Evolutionary conservation across 2,329 filamentous ascomycete species (phyloP).

Genomic region (Hypoxylon sp.): DNA sequence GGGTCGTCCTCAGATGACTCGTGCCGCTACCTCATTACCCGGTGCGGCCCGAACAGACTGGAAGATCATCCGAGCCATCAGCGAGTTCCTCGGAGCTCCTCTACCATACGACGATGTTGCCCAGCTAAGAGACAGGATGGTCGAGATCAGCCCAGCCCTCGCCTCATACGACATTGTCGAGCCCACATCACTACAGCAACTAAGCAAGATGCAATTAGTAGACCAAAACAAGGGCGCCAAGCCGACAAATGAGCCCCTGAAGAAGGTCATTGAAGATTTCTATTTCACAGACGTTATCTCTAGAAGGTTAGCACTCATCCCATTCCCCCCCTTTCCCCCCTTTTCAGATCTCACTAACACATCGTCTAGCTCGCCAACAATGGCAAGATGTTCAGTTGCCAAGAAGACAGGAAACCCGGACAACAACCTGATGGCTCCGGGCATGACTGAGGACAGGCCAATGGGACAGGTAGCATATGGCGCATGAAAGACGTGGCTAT

Average conservation of each 20-base stretch:
- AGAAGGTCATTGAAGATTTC: conserved; percentile 93
- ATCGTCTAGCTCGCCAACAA: conserved; percentile 86
- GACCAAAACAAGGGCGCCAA: conserved; percentile 95
- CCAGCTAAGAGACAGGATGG: conserved; percentile 90
- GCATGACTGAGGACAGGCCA: conserved; percentile 74
- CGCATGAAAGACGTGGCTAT: conserved; percentile 56
- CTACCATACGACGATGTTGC: conserved; percentile 96
- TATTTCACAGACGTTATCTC: conserved; percentile 99
- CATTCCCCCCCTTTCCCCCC: conserved; percentile 31
- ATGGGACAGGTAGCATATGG: conserved; percentile 74
- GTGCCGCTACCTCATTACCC: conserved; percentile 88
- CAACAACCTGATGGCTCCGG: conserved; percentile 84
- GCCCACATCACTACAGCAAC: conserved; percentile 77
- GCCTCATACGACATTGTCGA: conserved; percentile 93
- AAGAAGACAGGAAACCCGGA: conserved; percentile 86
- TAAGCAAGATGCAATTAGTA: conserved; percentile 95
- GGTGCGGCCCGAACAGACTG: conserved; percentile 95
- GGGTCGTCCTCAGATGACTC: conserved; percentile 93
- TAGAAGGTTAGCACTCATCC: conserved; percentile 78
- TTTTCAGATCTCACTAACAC: conserved; percentile 34
- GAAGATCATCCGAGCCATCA: conserved; percentile 96
- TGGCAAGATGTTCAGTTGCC: conserved; percentile 96
- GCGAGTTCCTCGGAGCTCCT: conserved; percentile 89
- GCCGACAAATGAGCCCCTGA: conserved; percentile 79
- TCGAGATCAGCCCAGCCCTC: conserved; percentile 91